These are phyloP conservation scores for Boletus tomentosulus DNA, from an alignment of 768 basidiomycete genomes.

Conservation along the genomic window DNA sequence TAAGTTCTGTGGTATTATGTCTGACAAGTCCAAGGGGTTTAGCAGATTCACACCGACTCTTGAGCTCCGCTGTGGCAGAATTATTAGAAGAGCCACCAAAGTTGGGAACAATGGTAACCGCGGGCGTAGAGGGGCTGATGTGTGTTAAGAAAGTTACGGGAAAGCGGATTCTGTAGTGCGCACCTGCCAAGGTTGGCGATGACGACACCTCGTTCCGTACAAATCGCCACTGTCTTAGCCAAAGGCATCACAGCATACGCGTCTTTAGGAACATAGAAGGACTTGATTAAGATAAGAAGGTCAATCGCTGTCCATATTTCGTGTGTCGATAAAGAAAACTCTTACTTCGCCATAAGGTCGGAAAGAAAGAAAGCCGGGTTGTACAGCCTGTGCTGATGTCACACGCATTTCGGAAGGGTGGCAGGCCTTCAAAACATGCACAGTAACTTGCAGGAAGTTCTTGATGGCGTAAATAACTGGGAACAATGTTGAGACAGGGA, in stretches of 20 bases:
- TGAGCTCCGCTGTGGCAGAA: constrained; percentile 47
- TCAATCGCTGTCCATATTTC: background rate
- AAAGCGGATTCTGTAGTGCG: constrained; percentile 16
- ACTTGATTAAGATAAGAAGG: constrained; percentile 33
- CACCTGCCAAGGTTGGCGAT: constrained; percentile 69
- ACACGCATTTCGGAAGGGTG: constrained; percentile 35
- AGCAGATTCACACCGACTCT: constrained; percentile 50
- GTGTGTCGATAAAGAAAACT: constrained; percentile 3
- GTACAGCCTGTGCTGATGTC: constrained; percentile 34
- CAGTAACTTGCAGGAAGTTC: constrained; percentile 54
- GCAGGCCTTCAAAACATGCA: constrained; percentile 60
- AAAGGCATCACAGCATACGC: constrained; percentile 58
- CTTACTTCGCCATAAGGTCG: constrained; percentile 64
- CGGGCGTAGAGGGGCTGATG: constrained; percentile 39
- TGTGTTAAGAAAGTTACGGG: background rate
- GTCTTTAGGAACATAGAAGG: constrained; percentile 69
- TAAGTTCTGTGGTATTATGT: constrained; percentile 48
- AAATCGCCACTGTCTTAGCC: constrained; percentile 60
- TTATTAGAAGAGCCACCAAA: constrained; percentile 40
- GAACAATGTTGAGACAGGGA: constrained; percentile 5
- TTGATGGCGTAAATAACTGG: constrained; percentile 66
- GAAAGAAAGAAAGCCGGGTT: constrained; percentile 41
- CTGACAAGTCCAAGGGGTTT: constrained; percentile 68
- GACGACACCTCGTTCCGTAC: constrained; percentile 59
- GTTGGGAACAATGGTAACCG: constrained; percentile 55